These are phyloP conservation scores for Linderniella brevidens DNA, from an alignment of 257 asterid genomes.

Conservation along the genomic window DNA sequence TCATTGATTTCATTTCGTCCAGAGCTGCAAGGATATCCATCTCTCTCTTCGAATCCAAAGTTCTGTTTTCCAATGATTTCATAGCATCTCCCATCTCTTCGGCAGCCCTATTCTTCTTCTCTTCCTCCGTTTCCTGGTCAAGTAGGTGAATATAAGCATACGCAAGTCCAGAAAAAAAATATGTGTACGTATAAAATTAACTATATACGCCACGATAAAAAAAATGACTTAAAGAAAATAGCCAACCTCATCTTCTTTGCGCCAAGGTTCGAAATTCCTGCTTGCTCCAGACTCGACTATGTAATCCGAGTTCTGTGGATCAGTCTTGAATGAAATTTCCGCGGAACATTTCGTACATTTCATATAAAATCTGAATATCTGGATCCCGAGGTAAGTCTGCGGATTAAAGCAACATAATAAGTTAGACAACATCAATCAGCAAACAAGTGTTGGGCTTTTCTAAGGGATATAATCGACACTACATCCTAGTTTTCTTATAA, in stretches of 20 bases:
- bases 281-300: conserved; percentile 74
- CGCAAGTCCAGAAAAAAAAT: neutral
- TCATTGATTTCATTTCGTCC: conserved; percentile 92
- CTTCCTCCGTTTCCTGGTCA: conserved; percentile 42
- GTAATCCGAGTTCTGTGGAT: conserved; percentile 84
- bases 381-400: conserved; percentile 84
- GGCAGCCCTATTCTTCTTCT: conserved; percentile 36
- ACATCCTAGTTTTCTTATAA: no score
- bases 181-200: conserved; percentile 1
- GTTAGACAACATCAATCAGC: conserved; percentile 7
- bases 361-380: conserved; percentile 71
- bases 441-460: neutral
- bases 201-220: neutral
- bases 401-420: conserved; percentile 9
- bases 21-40: conserved; percentile 86
- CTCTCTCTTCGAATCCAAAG: conserved; percentile 72
- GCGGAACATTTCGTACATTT: conserved; percentile 85
- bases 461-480: neutral
- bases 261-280: conserved; percentile 87
- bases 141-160: neutral
- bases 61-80: conserved; percentile 86
- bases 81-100: conserved; percentile 98
- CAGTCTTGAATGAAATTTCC: conserved; percentile 76
- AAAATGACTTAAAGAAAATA: neutral
- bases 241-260: conserved; percentile 65